Evolutionary conservation across 768 basidiomycete genomes (phyloP).

Genomic region (Tylopilus sp.): DNA sequence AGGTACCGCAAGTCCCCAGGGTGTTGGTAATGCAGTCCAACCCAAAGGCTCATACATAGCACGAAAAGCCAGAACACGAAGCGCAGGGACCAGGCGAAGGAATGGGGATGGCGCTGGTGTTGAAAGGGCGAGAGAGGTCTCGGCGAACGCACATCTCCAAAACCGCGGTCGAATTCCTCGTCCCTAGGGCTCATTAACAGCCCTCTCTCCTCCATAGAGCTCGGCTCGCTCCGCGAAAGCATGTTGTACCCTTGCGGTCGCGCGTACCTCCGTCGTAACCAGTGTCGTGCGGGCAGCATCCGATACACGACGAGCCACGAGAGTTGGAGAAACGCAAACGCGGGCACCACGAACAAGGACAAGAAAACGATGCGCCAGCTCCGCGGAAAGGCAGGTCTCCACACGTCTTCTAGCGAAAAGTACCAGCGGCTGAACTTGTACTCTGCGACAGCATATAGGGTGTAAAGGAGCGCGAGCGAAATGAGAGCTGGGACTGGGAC

Average conservation of each 20-base stretch:
- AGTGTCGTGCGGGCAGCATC: neutral
- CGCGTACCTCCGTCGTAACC: neutral
- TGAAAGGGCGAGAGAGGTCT: neutral
- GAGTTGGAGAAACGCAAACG: slow-evolving; percentile 10
- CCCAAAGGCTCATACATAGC: neutral
- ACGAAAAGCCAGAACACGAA: slow-evolving; percentile 6
- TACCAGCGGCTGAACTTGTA: slow-evolving; percentile 6
- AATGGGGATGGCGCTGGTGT: neutral
- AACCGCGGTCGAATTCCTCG: neutral
- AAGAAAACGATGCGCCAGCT: slow-evolving; percentile 19
- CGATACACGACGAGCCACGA: neutral
- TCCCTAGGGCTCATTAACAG: neutral
- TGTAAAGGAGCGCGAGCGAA: neutral
- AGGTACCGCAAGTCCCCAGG: slow-evolving; percentile 14
- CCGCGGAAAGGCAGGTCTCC: slow-evolving; percentile 17
- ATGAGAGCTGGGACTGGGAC: neutral
- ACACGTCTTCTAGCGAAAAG: slow-evolving; percentile 3
- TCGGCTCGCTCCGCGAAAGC: slow-evolving; percentile 7
- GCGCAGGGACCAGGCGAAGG: neutral
- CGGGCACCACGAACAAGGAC: slow-evolving; percentile 11
- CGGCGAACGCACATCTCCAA: neutral
- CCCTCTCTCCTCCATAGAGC: slow-evolving; percentile 1
- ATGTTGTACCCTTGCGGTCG: slow-evolving; percentile 5
- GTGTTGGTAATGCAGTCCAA: slow-evolving; percentile 1
- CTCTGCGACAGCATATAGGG: slow-evolving; percentile 11